Percentiles rank a stretch among this genome's conserved stretches.
These are phyloP conservation scores for Ceratobasidium sp. DNA, from an alignment of 1,284 basidiomycete species.

Conservation along the genomic window DNA sequence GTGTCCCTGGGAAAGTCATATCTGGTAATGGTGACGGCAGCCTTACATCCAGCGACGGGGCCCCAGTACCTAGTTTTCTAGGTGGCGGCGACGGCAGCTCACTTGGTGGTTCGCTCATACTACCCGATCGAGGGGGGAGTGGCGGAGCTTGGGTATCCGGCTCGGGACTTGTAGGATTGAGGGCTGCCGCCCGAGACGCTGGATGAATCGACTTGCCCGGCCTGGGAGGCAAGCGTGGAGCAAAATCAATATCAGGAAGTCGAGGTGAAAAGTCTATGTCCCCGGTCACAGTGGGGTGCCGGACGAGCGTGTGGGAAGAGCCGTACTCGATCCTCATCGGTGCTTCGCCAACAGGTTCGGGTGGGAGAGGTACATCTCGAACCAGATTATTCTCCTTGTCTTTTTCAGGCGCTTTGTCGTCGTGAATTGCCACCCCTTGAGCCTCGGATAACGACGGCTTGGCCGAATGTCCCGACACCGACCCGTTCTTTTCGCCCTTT, in stretches of 20 bases:
- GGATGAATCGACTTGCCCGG: slow-evolving; percentile 82
- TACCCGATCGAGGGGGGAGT: slow-evolving; percentile 19
- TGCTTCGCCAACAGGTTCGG: slow-evolving; percentile 54
- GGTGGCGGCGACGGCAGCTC: slow-evolving; percentile 31
- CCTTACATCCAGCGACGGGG: slow-evolving; percentile 32
- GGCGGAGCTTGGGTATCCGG: neutral
- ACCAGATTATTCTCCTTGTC: slow-evolving; percentile 25
- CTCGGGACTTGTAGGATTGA: slow-evolving; percentile 22
- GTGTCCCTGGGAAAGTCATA: slow-evolving; percentile 32
- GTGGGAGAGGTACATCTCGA: slow-evolving; percentile 34
- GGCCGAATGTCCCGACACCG: slow-evolving; percentile 31
- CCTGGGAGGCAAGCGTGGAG: slow-evolving; percentile 71
- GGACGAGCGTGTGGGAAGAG: slow-evolving; percentile 70
- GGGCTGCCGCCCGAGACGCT: slow-evolving; percentile 55
- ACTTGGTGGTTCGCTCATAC: neutral
- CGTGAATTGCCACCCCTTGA: slow-evolving; percentile 4
- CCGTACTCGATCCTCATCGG: slow-evolving; percentile 69
- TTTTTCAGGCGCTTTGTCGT: slow-evolving; percentile 38
- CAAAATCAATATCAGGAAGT: slow-evolving; percentile 67
- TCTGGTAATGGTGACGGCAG: slow-evolving; percentile 38
- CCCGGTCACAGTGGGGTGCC: slow-evolving; percentile 26
- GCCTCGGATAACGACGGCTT: slow-evolving; percentile 42
- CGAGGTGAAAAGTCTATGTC: slow-evolving; percentile 42
- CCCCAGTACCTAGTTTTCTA: slow-evolving; percentile 1
- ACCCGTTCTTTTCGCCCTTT: slow-evolving; percentile 35